Percentiles rank a stretch among this genome's conserved stretches.
phyloP scores from a whole-genome alignment of 768 basidiomycete genomes.

The Guyanaporus albipodus region DNA sequence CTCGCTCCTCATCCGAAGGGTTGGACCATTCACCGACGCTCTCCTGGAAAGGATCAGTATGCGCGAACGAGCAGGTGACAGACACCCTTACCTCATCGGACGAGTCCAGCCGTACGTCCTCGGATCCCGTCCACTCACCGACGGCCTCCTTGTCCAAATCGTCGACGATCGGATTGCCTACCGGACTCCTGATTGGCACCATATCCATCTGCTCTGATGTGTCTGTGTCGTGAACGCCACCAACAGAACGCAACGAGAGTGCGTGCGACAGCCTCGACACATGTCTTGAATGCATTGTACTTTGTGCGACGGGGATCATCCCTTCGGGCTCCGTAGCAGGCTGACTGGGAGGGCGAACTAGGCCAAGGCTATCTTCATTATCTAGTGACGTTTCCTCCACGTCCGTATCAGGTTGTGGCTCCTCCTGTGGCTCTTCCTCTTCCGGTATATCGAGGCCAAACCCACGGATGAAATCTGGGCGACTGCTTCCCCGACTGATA shows the following conservation, averaged over 20 bases:
- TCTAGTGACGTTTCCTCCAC: slow-evolving; percentile 39
- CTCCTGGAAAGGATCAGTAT: slow-evolving; percentile 35
- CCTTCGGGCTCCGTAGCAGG: slow-evolving; percentile 37
- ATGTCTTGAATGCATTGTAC: slow-evolving; percentile 62
- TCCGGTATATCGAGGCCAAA: slow-evolving; percentile 80
- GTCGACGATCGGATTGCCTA: slow-evolving; percentile 32
- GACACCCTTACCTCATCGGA: slow-evolving; percentile 61
- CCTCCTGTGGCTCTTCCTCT: slow-evolving; percentile 63
- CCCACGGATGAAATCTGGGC: slow-evolving; percentile 72
- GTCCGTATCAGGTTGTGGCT: slow-evolving; percentile 29
- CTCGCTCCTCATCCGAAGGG: slow-evolving; percentile 85
- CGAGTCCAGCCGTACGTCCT: slow-evolving; percentile 57
- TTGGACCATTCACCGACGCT: slow-evolving; percentile 90
- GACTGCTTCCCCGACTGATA: slow-evolving; percentile 44
- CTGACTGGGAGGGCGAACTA: slow-evolving; percentile 18
- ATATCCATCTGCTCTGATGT: slow-evolving; percentile 24
- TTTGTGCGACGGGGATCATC: slow-evolving; percentile 46
- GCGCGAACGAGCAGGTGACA: neutral
- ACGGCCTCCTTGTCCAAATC: slow-evolving; percentile 39
- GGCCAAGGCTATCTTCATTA: slow-evolving; percentile 28
- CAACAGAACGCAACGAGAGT: slow-evolving; percentile 60
- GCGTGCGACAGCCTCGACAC: slow-evolving; percentile 65
- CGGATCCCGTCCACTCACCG: slow-evolving; percentile 82
- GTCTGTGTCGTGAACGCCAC: slow-evolving; percentile 42
- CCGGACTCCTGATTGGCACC: slow-evolving; percentile 31